These are phyloP conservation scores for Telopea speciosissima DNA, from an alignment of 177 flowering plant species.

Conservation along the genomic window DNA sequence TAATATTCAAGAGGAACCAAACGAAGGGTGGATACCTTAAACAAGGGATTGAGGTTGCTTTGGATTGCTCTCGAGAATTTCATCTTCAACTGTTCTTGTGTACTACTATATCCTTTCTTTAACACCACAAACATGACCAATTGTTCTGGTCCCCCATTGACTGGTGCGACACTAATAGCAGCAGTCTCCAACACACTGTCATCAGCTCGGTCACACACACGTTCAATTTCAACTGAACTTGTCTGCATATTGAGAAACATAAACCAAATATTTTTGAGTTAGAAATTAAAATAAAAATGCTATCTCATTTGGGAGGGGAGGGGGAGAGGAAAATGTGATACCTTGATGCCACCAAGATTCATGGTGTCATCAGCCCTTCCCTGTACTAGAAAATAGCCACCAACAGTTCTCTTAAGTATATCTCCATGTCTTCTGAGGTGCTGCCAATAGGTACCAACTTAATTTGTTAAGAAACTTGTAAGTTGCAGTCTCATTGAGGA, in stretches of 20 bases:
- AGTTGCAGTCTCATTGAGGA: not conserved
- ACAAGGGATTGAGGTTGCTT: slow-evolving; percentile 76
- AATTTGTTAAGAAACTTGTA: not conserved
- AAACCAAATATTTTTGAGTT: not conserved
- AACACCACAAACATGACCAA: slow-evolving; percentile 66
- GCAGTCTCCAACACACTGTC: slow-evolving; percentile 73
- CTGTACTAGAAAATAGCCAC: slow-evolving; percentile 67
- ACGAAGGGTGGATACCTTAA: slow-evolving; percentile 50
- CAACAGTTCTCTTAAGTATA: slow-evolving; percentile 66
- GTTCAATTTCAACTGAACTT: slow-evolving; percentile 88
- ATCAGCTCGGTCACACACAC: slow-evolving; percentile 68
- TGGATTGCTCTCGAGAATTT: slow-evolving; percentile 77
- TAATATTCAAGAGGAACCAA: not conserved
- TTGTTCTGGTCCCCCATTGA: slow-evolving; percentile 76
- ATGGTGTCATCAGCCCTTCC: slow-evolving; percentile 98
- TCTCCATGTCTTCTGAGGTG: slow-evolving; percentile 92
- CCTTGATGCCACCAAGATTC: slow-evolving; percentile 99
- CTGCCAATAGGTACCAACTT: slow-evolving; percentile 24
- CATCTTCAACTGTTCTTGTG: slow-evolving; percentile 43
- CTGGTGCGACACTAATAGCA: slow-evolving; percentile 59
- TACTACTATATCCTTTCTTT: slow-evolving; percentile 36
- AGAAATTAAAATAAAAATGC: not conserved
- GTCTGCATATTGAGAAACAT: slow-evolving; percentile 43
- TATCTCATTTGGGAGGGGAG: not conserved
- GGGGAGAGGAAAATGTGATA: slow-evolving; percentile 18